Evolutionary conservation across 495 filamentous ascomycete species (phyloP).

Genomic region (Neohortaea acidophila): DNA sequence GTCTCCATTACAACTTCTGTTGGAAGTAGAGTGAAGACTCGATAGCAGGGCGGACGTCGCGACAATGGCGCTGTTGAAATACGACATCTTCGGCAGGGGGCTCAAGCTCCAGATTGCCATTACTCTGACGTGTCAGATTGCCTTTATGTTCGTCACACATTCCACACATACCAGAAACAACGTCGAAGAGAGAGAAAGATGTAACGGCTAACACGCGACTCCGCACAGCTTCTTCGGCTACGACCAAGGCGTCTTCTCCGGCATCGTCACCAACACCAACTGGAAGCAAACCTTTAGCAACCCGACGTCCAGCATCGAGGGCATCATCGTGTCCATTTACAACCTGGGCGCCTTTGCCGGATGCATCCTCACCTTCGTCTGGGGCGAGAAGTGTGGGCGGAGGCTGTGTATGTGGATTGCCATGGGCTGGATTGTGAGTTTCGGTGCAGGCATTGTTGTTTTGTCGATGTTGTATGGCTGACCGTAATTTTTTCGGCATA

Average conservation of each 20-base stretch:
- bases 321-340: conserved; percentile 26
- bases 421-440: conserved; percentile 23
- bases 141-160: conserved; percentile 22
- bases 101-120: conserved; percentile 21
- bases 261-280: conserved; percentile 28
- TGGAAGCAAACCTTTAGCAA: conserved; percentile 30
- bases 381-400: conserved; percentile 22
- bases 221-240: too few species aligned
- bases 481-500: too few species aligned
- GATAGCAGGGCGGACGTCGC: too few species aligned
- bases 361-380: conserved; percentile 21
- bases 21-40: too few species aligned
- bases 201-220: too few species aligned
- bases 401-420: conserved; percentile 24
- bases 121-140: conserved; percentile 23
- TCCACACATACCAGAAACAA: too few species aligned
- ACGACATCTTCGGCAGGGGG: conserved; percentile 17
- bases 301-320: conserved; percentile 14
- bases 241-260: conserved; percentile 40
- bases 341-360: conserved; percentile 24
- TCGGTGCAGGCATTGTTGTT: too few species aligned
- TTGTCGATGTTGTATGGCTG: too few species aligned
- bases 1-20: too few species aligned
- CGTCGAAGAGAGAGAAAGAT: too few species aligned
- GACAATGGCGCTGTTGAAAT: conserved; percentile 1